A percentile compares a stretch with the other conserved stretches of the same genome.
Evolutionary conservation across 2,329 filamentous ascomycete genomes (phyloP).

Genomic region (Septoria petroselini): DNA sequence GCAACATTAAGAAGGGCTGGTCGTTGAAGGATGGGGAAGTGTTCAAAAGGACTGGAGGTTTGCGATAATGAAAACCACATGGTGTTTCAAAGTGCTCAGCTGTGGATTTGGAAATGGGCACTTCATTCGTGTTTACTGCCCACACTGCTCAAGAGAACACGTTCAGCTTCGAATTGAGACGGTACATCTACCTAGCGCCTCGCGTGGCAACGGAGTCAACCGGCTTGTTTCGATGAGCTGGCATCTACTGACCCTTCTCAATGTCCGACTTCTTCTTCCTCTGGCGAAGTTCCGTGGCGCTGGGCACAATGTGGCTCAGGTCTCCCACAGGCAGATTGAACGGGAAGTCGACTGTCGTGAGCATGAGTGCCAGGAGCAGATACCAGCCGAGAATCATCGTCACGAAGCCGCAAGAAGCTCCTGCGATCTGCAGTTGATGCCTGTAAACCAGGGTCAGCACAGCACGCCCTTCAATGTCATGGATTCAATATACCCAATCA

Average conservation of each 20-base stretch:
- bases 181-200: neutral
- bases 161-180: no score
- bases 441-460: neutral
- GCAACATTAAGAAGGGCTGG: no score
- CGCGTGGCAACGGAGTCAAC: no score
- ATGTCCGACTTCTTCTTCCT: conserved; percentile 20
- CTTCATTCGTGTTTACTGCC: no score
- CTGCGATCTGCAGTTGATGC: conserved; percentile 5
- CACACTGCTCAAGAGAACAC: no score
- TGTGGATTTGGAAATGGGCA: no score
- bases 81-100: no score
- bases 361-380: conserved; percentile 23
- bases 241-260: conserved; percentile 16
- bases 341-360: conserved; percentile 24
- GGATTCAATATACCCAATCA: conserved; percentile 2
- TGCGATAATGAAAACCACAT: no score
- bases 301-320: conserved; percentile 21
- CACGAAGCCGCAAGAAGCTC: conserved; percentile 22
- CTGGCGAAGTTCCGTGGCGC: conserved; percentile 19
- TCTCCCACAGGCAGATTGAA: conserved; percentile 26
- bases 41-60: no score
- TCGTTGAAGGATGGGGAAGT: no score
- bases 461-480: neutral
- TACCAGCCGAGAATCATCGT: conserved; percentile 26
- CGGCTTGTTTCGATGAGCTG: no score